phyloP scores from a whole-genome alignment of 2,329 filamentous ascomycete genomes.

The Penicillium sclerotiorum region DNA sequence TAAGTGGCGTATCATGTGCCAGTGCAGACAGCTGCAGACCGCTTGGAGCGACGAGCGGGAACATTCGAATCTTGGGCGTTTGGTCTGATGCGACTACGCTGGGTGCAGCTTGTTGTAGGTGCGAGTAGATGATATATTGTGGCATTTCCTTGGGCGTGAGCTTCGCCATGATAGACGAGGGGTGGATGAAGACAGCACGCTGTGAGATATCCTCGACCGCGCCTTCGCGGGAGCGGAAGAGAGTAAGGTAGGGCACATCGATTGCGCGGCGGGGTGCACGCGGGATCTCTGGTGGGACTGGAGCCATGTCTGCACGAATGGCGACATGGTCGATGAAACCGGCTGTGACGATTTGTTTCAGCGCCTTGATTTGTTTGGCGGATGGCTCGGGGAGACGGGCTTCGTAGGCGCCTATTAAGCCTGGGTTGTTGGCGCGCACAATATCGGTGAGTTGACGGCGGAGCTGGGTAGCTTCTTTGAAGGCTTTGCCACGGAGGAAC shows the following conservation, averaged over 20 bases:
- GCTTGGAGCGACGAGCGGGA: slow-evolving; percentile 78
- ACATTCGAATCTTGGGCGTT: slow-evolving; percentile 77
- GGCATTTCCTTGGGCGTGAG: slow-evolving; percentile 73
- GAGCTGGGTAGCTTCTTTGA: slow-evolving; percentile 83
- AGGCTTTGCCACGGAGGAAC: slow-evolving; percentile 84
- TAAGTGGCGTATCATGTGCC: slow-evolving; percentile 79
- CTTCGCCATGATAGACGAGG: slow-evolving; percentile 76
- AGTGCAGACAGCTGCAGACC: slow-evolving; percentile 75
- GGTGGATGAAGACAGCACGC: slow-evolving; percentile 82
- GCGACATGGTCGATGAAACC: slow-evolving; percentile 95
- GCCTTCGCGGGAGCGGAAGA: slow-evolving; percentile 67
- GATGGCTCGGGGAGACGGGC: slow-evolving; percentile 61
- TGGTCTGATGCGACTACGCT: slow-evolving; percentile 56
- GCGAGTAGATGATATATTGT: slow-evolving; percentile 82
- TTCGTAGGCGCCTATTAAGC: slow-evolving; percentile 42
- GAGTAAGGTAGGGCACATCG: slow-evolving; percentile 86
- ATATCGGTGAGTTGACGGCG: slow-evolving; percentile 81
- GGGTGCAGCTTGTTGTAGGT: slow-evolving; percentile 71
- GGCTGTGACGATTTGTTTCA: slow-evolving; percentile 89
- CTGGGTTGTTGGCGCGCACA: slow-evolving; percentile 71
- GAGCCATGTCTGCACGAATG: slow-evolving; percentile 84
- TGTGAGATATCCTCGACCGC: slow-evolving; percentile 54
- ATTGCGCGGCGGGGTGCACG: slow-evolving; percentile 81
- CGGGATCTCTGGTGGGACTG: slow-evolving; percentile 66
- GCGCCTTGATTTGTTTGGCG: slow-evolving; percentile 70